Percentiles rank a stretch among this genome's conserved stretches.
Evolutionary conservation across 2,329 filamentous ascomycete species (phyloP).

Genomic region (Alternaria triticimaculans): DNA sequence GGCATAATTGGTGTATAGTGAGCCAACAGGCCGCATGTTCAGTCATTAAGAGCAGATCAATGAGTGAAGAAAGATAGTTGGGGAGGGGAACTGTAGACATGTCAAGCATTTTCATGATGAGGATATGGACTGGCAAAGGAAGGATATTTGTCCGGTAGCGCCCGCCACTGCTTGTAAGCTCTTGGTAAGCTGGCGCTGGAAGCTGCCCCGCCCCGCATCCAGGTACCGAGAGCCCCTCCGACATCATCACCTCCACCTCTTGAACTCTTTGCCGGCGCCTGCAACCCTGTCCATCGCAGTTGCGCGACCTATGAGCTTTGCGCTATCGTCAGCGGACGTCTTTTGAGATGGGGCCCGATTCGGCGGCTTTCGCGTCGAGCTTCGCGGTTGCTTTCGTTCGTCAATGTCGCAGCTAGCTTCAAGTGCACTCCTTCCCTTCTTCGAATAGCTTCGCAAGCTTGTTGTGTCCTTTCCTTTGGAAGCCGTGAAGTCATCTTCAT

Average conservation of each 20-base stretch:
- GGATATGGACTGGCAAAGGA: background rate
- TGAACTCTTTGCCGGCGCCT: slow-evolving; percentile 15
- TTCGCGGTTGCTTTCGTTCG: slow-evolving; percentile 9
- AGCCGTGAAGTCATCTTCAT: background rate
- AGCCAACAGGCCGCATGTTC: background rate
- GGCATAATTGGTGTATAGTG: background rate
- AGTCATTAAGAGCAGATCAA: background rate
- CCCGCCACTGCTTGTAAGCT: slow-evolving; percentile 12
- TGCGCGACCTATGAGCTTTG: slow-evolving; percentile 12
- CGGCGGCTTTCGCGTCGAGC: background rate
- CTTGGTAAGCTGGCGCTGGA: slow-evolving; percentile 17
- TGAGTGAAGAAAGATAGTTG: background rate
- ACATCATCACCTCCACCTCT: slow-evolving; percentile 14
- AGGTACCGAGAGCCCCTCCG: slow-evolving; percentile 21
- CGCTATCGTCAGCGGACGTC: slow-evolving; percentile 7
- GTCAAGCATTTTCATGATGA: background rate
- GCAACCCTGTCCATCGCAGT: background rate
- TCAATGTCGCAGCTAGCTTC: background rate
- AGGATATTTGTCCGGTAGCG: background rate
- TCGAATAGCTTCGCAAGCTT: background rate
- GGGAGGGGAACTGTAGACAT: background rate
- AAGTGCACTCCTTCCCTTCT: background rate
- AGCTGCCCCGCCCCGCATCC: slow-evolving; percentile 19
- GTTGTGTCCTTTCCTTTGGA: background rate
- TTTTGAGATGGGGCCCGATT: background rate